phyloP scores from a whole-genome alignment of 768 basidiomycete genomes.

The Lentinula edodes region DNA sequence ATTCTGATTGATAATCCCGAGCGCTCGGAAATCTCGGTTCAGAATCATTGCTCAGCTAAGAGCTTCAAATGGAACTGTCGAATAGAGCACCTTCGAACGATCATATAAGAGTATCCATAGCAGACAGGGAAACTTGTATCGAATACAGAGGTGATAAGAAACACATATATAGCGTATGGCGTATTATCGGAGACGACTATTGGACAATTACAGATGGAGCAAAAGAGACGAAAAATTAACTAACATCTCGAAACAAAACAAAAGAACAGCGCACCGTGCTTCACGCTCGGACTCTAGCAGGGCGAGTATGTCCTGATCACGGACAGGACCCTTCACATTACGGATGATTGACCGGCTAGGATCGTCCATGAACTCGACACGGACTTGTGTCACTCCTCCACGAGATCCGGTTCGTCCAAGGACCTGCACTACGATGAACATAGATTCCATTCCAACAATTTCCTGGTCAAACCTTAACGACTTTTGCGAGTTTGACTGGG shows the following conservation, averaged over 20 bases:
- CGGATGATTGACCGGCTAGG: slow-evolving; percentile 93
- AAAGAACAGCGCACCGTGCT: slow-evolving; percentile 71
- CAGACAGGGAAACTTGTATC: neutral
- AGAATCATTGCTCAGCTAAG: neutral
- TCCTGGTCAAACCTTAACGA: slow-evolving; percentile 72
- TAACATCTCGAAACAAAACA: slow-evolving; percentile 2
- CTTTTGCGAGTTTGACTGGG: slow-evolving; percentile 96
- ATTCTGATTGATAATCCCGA: neutral
- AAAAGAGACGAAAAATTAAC: neutral
- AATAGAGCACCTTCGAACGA: neutral
- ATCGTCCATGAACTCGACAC: slow-evolving; percentile 99
- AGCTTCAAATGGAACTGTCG: neutral
- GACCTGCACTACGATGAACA: slow-evolving; percentile 48
- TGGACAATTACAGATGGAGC: neutral
- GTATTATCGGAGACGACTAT: slow-evolving; percentile 34
- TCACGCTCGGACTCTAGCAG: slow-evolving; percentile 98
- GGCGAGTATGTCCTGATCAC: slow-evolving; percentile 94
- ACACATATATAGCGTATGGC: neutral
- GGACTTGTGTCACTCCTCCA: slow-evolving; percentile 80
- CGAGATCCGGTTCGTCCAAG: slow-evolving; percentile 88
- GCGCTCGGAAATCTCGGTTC: neutral
- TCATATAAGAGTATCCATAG: neutral
- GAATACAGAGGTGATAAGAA: neutral
- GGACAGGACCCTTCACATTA: slow-evolving; percentile 97
- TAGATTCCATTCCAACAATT: neutral